These are phyloP conservation scores for Rhizophora mangle DNA, from an alignment of 345 rosid genomes.

Conservation along the genomic window DNA sequence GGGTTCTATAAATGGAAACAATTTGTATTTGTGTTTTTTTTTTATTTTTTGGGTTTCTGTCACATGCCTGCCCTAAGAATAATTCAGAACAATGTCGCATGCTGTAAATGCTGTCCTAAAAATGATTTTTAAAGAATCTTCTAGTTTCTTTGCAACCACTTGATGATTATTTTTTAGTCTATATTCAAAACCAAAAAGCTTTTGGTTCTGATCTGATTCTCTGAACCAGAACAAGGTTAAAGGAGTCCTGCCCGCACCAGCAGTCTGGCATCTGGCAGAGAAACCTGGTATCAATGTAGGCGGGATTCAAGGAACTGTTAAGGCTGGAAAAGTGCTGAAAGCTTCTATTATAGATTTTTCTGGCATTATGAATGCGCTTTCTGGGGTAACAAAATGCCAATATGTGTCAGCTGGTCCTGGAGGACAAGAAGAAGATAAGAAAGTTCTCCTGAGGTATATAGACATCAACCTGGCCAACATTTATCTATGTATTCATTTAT, in stretches of 20 bases:
- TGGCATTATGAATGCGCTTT: conserved; percentile 23
- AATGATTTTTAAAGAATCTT: conserved; percentile 50
- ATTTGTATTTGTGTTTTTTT: too few relatives aligned
- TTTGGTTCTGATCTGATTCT: conserved; percentile 21
- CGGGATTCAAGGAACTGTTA: conserved; percentile 61
- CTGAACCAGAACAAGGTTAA: conserved; percentile 17
- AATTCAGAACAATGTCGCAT: conserved; percentile 25
- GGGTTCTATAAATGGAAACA: too few relatives aligned
- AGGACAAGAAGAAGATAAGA: conserved; percentile 45
- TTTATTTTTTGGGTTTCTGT: not conserved
- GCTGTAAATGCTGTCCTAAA: conserved; percentile 85
- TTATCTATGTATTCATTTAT: too few relatives aligned
- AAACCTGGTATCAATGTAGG: conserved; percentile 55
- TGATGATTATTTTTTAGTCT: not conserved
- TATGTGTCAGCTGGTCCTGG: conserved; percentile 23
- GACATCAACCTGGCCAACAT: too few relatives aligned
- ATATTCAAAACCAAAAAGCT: conserved; percentile 15
- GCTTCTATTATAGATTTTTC: conserved; percentile 34
- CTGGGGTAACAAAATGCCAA: conserved; percentile 15
- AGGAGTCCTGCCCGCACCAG: conserved; percentile 62
- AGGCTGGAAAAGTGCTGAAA: conserved; percentile 64
- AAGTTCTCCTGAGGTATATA: conserved; percentile 60
- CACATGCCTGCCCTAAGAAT: not conserved
- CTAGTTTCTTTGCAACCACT: not conserved
- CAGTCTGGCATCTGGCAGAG: conserved; percentile 76